phyloP scores from a whole-genome alignment of 257 asterid species.

The Oldenlandia corymbosa region DNA sequence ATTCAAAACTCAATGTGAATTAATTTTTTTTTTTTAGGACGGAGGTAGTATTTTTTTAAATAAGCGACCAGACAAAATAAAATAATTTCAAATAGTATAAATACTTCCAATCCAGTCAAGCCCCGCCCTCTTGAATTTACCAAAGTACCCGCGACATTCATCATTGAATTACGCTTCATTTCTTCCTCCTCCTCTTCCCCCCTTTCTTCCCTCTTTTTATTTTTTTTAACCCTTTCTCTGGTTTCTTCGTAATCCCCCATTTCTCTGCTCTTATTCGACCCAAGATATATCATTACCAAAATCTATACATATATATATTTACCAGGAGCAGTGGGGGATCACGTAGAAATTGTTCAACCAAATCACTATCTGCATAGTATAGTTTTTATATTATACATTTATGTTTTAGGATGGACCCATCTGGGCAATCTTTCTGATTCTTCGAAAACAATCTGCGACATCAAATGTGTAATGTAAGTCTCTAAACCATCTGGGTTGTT shows the following conservation, averaged over 20 bases:
- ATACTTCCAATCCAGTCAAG: not conserved
- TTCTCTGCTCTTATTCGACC: constrained; percentile 1
- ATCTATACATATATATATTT: too few relatives aligned
- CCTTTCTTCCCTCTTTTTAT: not conserved
- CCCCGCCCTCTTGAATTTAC: not conserved
- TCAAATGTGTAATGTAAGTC: not conserved
- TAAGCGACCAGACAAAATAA: too few relatives aligned
- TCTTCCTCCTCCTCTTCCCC: not conserved
- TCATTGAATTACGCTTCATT: not conserved
- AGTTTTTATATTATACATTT: too few relatives aligned
- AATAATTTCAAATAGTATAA: too few relatives aligned
- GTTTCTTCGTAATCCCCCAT: constrained; percentile 23
- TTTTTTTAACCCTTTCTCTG: not conserved
- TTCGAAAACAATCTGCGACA: not conserved
- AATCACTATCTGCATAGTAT: not conserved
- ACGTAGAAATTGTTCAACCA: not conserved
- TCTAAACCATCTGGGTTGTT: not conserved
- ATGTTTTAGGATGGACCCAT: not conserved
- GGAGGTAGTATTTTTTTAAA: too few relatives aligned
- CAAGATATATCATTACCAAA: not conserved
- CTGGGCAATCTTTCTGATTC: not conserved
- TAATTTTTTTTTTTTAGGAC: too few relatives aligned
- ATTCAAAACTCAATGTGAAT: too few relatives aligned
- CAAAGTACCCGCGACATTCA: constrained; percentile 13
- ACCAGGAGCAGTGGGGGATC: constrained; percentile 18